A percentile compares a stretch with the other conserved stretches of the same genome.
phyloP scores from a whole-genome alignment of 495 filamentous ascomycete species.

The Penicillium ucsense region DNA sequence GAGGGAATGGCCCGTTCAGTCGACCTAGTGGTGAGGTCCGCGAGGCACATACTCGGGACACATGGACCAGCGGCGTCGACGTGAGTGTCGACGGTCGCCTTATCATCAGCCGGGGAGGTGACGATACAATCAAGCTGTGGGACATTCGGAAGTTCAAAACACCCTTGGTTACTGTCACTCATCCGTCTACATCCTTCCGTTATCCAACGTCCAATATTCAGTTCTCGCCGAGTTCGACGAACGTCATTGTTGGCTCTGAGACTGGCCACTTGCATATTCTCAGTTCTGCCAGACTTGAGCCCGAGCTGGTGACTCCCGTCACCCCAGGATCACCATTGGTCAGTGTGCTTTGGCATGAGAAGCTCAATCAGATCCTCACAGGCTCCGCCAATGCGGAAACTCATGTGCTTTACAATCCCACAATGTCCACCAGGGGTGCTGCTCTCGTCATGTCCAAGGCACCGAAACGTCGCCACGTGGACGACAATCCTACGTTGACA shows the following conservation, averaged over 20 bases:
- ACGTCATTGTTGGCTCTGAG: conserved; percentile 80
- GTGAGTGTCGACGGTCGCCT: conserved; percentile 85
- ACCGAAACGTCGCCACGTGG: conserved; percentile 86
- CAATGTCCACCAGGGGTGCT: conserved; percentile 67
- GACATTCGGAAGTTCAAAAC: conserved; percentile 93
- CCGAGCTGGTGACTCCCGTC: conserved; percentile 77
- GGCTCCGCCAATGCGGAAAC: conserved; percentile 84
- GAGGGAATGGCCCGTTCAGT: conserved; percentile 78
- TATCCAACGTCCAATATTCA: conserved; percentile 78
- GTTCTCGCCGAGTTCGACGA: conserved; percentile 74
- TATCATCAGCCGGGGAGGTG: conserved; percentile 80
- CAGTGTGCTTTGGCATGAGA: conserved; percentile 81
- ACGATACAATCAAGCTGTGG: conserved; percentile 85
- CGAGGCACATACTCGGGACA: conserved; percentile 72
- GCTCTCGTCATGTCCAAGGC: conserved; percentile 87
- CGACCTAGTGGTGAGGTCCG: conserved; percentile 77
- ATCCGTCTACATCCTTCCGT: conserved; percentile 72
- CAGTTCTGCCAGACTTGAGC: conserved; percentile 77
- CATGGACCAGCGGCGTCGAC: conserved; percentile 91
- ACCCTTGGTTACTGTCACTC: conserved; percentile 68
- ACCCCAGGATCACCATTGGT: conserved; percentile 76
- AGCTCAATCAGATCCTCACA: conserved; percentile 91
- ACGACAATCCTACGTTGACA: conserved; percentile 79
- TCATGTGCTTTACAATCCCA: conserved; percentile 84
- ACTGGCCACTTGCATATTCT: conserved; percentile 85